A percentile compares a stretch with the other conserved stretches of the same genome.
Evolutionary conservation across 192 early-diverging fungal species (phyloP).

Genomic region (Tieghemiomyces parasiticus): DNA sequence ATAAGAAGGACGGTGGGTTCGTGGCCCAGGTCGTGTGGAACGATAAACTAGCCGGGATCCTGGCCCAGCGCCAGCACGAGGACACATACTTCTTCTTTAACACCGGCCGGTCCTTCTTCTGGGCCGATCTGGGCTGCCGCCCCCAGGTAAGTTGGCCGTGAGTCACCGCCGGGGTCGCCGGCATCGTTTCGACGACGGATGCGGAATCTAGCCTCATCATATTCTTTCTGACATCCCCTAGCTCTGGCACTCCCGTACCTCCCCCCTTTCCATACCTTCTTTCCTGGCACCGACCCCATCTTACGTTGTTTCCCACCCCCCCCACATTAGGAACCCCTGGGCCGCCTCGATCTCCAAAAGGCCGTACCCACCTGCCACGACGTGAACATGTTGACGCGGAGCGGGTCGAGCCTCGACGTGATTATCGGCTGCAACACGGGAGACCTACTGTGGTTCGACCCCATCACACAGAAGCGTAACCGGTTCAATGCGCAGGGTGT

Average conservation of each 20-base stretch:
- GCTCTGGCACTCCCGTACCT: too few relatives aligned
- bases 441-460: slow-evolving; percentile 74
- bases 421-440: slow-evolving; percentile 72
- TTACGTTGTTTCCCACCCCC: background rate
- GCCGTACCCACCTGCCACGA: slow-evolving; percentile 74
- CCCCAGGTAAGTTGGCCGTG: slow-evolving; percentile 44
- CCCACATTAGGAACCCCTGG: slow-evolving; percentile 44
- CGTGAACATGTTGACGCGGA: slow-evolving; percentile 56
- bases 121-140: slow-evolving; percentile 44
- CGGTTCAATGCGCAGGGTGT: slow-evolving; percentile 68
- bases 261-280: too few relatives aligned
- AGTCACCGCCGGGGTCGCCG: too few relatives aligned
- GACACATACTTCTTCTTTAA: slow-evolving; percentile 64
- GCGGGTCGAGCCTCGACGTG: slow-evolving; percentile 57
- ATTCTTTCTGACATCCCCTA: too few relatives aligned
- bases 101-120: slow-evolving; percentile 49
- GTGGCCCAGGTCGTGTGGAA: slow-evolving; percentile 38
- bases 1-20: slow-evolving; percentile 45
- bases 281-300: too few relatives aligned
- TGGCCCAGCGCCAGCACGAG: slow-evolving; percentile 34
- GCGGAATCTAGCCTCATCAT: too few relatives aligned
- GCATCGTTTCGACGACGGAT: too few relatives aligned
- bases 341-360: slow-evolving; percentile 56
- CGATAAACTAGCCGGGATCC: slow-evolving; percentile 40
- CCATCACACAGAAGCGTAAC: slow-evolving; percentile 70